phyloP scores from a whole-genome alignment of 768 basidiomycete species.

The Lactarius quietus region DNA sequence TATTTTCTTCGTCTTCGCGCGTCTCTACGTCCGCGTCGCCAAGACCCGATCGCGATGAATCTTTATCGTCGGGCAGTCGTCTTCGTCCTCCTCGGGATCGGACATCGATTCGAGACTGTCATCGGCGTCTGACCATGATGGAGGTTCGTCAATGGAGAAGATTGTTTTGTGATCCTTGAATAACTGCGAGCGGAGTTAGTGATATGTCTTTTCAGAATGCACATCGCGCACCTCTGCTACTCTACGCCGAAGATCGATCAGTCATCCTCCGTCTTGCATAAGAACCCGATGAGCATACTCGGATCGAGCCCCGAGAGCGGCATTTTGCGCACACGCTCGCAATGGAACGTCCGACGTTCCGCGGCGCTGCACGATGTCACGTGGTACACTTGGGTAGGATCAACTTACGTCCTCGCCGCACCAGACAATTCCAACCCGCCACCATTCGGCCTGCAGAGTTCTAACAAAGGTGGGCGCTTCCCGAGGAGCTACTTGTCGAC shows the following conservation, averaged over 20 bases:
- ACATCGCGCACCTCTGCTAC: constrained; percentile 60
- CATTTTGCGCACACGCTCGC: constrained; percentile 95
- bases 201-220: constrained; percentile 4
- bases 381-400: constrained; percentile 58
- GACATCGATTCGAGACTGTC: constrained; percentile 80
- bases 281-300: constrained; percentile 94
- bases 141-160: constrained; percentile 85
- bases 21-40: constrained; percentile 22
- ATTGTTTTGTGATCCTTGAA: constrained; percentile 53
- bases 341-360: constrained; percentile 90
- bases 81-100: constrained; percentile 61
- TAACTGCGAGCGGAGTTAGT: constrained; percentile 35
- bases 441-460: constrained; percentile 37
- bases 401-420: constrained; percentile 24
- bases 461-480: constrained; percentile 33
- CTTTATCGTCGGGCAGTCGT: constrained; percentile 46
- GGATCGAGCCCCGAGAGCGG: constrained; percentile 86
- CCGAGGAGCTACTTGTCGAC: constrained; percentile 41
- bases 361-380: constrained; percentile 64
- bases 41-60: background rate
- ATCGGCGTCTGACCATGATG: constrained; percentile 76
- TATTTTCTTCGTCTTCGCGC: constrained; percentile 34
- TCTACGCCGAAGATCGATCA: constrained; percentile 73
- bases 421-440: constrained; percentile 26
- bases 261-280: constrained; percentile 78